phyloP scores from a whole-genome alignment of 2,329 filamentous ascomycete species.

The Akanthomyces uredinophilus region DNA sequence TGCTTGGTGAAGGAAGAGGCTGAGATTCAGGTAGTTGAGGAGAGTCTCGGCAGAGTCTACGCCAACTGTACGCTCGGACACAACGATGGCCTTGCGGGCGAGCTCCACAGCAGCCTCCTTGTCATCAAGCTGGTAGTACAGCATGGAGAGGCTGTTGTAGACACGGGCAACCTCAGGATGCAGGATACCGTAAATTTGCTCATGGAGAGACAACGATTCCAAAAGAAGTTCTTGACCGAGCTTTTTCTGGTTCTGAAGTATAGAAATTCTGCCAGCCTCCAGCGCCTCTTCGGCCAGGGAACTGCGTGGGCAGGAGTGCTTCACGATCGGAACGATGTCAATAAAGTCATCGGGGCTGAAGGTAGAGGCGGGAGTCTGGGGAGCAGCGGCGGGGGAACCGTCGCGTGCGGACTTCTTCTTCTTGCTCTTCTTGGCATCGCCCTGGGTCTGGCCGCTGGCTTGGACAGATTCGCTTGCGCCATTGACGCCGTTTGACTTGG shows the following conservation, averaged over 20 bases:
- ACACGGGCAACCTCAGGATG: conserved; percentile 94
- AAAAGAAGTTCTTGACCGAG: conserved; percentile 91
- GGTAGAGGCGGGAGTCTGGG: conserved; percentile 36
- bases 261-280: conserved; percentile 92
- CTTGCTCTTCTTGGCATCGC: conserved; percentile 53
- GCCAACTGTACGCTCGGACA: conserved; percentile 89
- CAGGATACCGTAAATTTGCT: conserved; percentile 97
- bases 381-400: conserved; percentile 43
- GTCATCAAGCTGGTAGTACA: conserved; percentile 97
- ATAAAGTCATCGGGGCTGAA: conserved; percentile 83
- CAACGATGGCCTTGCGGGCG: conserved; percentile 92
- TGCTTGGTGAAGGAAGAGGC: conserved; percentile 85
- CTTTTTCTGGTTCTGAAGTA: conserved; percentile 91
- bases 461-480: conserved; percentile 31
- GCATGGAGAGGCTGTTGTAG: conserved; percentile 90
- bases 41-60: conserved; percentile 92
- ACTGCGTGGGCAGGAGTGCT: conserved; percentile 89
- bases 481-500: conserved; percentile 23
- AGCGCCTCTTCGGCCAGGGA: conserved; percentile 90
- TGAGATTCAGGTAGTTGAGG: conserved; percentile 91
- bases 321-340: conserved; percentile 90
- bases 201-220: conserved; percentile 92
- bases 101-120: conserved; percentile 94
- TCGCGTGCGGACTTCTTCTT: conserved; percentile 59
- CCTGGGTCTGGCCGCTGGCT: conserved; percentile 37